These are phyloP conservation scores for Aureobasidium sp. DNA, from an alignment of 2,329 filamentous ascomycete genomes.

Conservation along the genomic window DNA sequence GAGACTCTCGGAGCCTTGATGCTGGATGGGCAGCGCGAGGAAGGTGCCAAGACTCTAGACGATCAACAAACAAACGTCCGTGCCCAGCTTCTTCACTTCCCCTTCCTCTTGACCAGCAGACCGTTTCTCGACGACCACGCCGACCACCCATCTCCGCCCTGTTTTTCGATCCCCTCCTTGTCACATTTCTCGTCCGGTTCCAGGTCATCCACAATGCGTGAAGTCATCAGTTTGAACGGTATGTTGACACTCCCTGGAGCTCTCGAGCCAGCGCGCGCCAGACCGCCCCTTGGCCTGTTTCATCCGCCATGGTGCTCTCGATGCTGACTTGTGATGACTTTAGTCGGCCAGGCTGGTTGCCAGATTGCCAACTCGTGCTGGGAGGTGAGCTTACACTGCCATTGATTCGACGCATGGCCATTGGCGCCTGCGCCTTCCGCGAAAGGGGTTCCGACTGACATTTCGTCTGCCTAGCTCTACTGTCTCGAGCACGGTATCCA, in stretches of 20 bases:
- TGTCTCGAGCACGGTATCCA: constrained; percentile 99
- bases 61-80: too few species aligned
- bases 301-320: constrained; percentile 9
- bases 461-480: constrained; percentile 63
- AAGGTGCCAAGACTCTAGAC: too few species aligned
- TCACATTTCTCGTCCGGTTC: constrained; percentile 5
- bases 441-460: constrained; percentile 16
- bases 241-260: constrained; percentile 25
- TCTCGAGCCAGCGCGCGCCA: constrained; percentile 29
- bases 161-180: constrained; percentile 6
- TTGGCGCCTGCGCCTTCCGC: not conserved
- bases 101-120: constrained; percentile 12
- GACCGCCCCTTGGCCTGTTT: constrained; percentile 29
- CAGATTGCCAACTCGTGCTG: constrained; percentile 99
- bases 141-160: constrained; percentile 5
- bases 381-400: constrained; percentile 66
- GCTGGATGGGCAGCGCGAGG: not conserved
- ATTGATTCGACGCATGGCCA: not conserved
- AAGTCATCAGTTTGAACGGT: constrained; percentile 99
- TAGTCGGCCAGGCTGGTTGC: constrained; percentile 99
- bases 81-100: constrained; percentile 14
- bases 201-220: constrained; percentile 67
- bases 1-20: not conserved
- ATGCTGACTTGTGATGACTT: constrained; percentile 46
- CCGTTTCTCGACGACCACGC: constrained; percentile 15